A percentile compares a stretch with the other conserved stretches of the same genome.
phyloP scores from a whole-genome alignment of 1,284 basidiomycete species.

The Boletellus deceptivus region DNA sequence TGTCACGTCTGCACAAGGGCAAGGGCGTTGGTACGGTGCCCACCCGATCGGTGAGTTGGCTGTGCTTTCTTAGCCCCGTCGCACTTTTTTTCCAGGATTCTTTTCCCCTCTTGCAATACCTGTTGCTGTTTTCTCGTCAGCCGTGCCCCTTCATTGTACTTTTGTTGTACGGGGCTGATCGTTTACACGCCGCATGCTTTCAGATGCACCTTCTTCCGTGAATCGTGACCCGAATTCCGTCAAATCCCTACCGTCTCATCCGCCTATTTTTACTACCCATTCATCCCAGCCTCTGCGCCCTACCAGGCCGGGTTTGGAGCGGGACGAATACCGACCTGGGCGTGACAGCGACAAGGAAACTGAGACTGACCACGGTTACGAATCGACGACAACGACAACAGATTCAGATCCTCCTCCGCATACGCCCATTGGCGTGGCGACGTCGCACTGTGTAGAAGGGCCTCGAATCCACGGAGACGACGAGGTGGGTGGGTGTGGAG shows the following conservation, averaged over 20 bases:
- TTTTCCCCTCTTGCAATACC: background rate
- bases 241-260: constrained; percentile 4
- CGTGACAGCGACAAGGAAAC: constrained; percentile 24
- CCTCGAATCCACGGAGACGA: constrained; percentile 16
- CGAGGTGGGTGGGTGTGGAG: constrained; percentile 6
- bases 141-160: background rate
- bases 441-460: constrained; percentile 6
- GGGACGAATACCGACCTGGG: constrained; percentile 3
- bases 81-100: background rate
- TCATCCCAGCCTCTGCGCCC: background rate
- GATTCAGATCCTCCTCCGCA: constrained; percentile 30
- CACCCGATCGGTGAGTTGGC: constrained; percentile 21
- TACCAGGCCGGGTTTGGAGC: constrained; percentile 2
- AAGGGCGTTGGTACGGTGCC: constrained; percentile 23
- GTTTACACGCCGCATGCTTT: constrained; percentile 1
- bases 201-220: constrained; percentile 18
- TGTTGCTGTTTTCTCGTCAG: background rate
- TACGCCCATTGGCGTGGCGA: constrained; percentile 22
- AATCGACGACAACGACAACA: constrained; percentile 30
- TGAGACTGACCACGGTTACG: constrained; percentile 27
- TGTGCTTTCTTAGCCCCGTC: constrained; percentile 4
- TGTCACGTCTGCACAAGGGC: constrained; percentile 13
- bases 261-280: constrained; percentile 3
- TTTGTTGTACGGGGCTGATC: constrained; percentile 11
- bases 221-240: constrained; percentile 10